Conservation (phyloP, 2,329 filamentous ascomycete genomes). For the Calonectria hawksworthii region DNA sequence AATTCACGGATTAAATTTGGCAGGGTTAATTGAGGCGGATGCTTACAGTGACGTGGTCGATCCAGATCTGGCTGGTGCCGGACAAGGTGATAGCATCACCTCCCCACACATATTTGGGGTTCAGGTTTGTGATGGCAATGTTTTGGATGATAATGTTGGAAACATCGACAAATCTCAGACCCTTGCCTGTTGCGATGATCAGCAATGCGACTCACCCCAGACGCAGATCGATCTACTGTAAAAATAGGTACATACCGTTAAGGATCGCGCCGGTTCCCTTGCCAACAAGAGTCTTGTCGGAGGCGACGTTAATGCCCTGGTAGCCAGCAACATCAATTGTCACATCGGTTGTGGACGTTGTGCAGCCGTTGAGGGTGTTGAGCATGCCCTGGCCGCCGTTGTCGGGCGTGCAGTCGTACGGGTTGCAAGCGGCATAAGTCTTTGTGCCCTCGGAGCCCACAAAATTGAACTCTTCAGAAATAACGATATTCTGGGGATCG, state of each 20-base stretch:
- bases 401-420: not conserved
- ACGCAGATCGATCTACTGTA: too few species aligned
- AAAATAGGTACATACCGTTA: not conserved
- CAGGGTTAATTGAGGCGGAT: not conserved
- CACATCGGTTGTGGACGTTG: not conserved
- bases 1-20: too few species aligned
- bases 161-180: not conserved
- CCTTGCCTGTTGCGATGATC: not conserved
- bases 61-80: not conserved
- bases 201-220: not conserved
- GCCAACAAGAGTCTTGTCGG: not conserved
- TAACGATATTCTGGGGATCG: not conserved
- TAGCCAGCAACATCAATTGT: not conserved
- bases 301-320: not conserved
- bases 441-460: not conserved
- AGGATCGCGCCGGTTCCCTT: not conserved
- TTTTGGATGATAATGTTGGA: slow-evolving; percentile 3
- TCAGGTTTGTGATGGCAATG: not conserved
- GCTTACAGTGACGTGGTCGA: not conserved
- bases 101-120: slow-evolving; percentile 1
- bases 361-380: not conserved
- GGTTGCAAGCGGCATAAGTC: not conserved
- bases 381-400: not conserved
- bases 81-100: slow-evolving; percentile 1
- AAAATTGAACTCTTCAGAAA: slow-evolving; percentile 2